Evolutionary conservation across 176 grass and related monocot genomes (phyloP).

Genomic region (Lolium rigidum): DNA sequence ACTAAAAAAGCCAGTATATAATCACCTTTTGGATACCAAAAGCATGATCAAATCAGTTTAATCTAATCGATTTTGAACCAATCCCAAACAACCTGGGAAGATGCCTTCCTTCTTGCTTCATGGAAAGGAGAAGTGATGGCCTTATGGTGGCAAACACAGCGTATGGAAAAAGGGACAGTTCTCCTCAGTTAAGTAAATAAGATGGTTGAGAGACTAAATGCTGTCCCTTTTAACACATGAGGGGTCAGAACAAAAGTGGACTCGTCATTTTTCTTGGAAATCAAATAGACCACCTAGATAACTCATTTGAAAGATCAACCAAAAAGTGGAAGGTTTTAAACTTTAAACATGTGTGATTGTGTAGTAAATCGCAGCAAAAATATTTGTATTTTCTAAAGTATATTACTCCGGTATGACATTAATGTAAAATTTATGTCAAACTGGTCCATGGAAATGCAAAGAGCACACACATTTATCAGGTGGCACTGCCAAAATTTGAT

Average conservation of each 20-base stretch:
- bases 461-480: not conserved
- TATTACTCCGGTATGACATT: not conserved
- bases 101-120: not conserved
- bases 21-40: not conserved
- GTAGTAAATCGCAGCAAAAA: not conserved
- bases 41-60: not conserved
- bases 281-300: not conserved
- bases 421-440: not conserved
- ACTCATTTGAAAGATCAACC: not conserved
- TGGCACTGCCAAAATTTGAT: not conserved
- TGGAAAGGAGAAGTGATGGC: slow-evolving; percentile 11
- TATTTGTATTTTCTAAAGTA: not conserved
- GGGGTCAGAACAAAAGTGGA: not conserved
- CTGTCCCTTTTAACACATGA: not conserved
- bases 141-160: not conserved
- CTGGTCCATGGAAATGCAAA: slow-evolving; percentile 4
- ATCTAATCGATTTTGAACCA: slow-evolving; percentile 2
- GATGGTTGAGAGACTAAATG: not conserved
- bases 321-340: not conserved
- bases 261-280: not conserved
- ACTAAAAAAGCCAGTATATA: not conserved
- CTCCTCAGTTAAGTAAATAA: not conserved
- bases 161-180: not conserved
- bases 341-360: not conserved
- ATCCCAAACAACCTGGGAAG: slow-evolving; percentile 2